phyloP scores from a whole-genome alignment of 1,139 yeast species.

The Candida frijolesensis region DNA sequence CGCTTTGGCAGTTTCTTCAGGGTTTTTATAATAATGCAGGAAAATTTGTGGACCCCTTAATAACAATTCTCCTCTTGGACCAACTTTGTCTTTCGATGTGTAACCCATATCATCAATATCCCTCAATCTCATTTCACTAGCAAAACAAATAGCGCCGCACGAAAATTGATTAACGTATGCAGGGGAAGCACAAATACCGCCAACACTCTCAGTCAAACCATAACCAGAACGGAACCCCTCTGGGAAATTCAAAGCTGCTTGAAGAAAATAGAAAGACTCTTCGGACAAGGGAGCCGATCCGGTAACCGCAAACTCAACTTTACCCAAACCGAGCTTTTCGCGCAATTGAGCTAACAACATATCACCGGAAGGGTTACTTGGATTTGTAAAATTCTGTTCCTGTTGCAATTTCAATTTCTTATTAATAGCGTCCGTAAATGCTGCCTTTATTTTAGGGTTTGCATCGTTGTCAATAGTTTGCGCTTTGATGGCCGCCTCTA shows the following conservation, averaged over 20 bases:
- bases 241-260: slow-evolving; percentile 33
- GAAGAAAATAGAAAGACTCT: slow-evolving; percentile 41
- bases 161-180: slow-evolving; percentile 38
- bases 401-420: slow-evolving; percentile 35
- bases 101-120: slow-evolving; percentile 45
- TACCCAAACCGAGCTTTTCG: slow-evolving; percentile 39
- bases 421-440: slow-evolving; percentile 30
- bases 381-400: slow-evolving; percentile 11
- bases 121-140: slow-evolving; percentile 37
- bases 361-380: slow-evolving; percentile 34
- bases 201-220: slow-evolving; percentile 49
- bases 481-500: slow-evolving; percentile 49
- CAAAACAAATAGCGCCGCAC: slow-evolving; percentile 38
- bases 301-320: slow-evolving; percentile 27
- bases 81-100: slow-evolving; percentile 28
- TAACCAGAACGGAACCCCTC: slow-evolving; percentile 44
- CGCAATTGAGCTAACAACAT: slow-evolving; percentile 26
- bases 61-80: slow-evolving; percentile 45
- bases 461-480: slow-evolving; percentile 46
- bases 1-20: slow-evolving; percentile 42
- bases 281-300: slow-evolving; percentile 49
- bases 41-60: slow-evolving; percentile 44
- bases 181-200: slow-evolving; percentile 36
- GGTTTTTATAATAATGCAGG: slow-evolving; percentile 36
- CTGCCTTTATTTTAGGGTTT: slow-evolving; percentile 28